Base-by-base conservation (phyloP, 1,139 yeast genomes). In the Pichia sp. region DNA sequence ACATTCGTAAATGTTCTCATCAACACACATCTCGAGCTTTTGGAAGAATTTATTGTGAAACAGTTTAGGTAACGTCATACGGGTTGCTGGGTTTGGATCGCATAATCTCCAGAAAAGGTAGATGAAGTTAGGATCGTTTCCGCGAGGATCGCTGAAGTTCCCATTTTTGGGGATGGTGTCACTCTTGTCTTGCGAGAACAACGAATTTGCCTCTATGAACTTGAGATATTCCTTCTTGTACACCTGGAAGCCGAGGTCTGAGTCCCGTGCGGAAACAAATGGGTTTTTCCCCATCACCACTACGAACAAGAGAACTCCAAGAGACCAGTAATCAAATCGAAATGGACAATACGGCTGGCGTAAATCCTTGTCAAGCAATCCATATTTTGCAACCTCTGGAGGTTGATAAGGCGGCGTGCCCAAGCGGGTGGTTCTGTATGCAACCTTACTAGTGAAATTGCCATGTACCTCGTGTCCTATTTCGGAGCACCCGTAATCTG, bases 321-420 rank as follows among this genome's bases (percentile, higher is more conserved):
- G 70, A 1, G 88, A 84, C 88, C 91, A 87, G 64, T 75, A 71
- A 70, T 87, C 95, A 79, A 85, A 81, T 59, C 78, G 77, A 64
- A 83, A 82, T 2, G 90, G 87, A 63, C 85, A 82, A 66, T 84
- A 86, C 10, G 80, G 75, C 61, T 73, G 72, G 54, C 74, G 71
- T 57, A 75, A 74, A 1, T 53, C 51, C 30, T 55, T 46, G n/a
- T 54, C 52, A 6, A 56, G 20, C n/a, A 74, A 75, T 51, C 73
- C 76, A 58, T 80, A 75, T 43, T 73, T 67, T 80, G 84, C 79
- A 24, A 85, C 89, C 67, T 87, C 93, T 0, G 95, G 95, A 4
- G 93, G 84, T 12, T 86, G 80, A 66, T 85, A 87, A 3, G 93
- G 93, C 4, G 93, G 90, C 1, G 92, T 85, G 1, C 95, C 95